These are phyloP conservation scores for Fomitopsis palustris DNA, from an alignment of 1,284 basidiomycete genomes.

Conservation along the genomic window DNA sequence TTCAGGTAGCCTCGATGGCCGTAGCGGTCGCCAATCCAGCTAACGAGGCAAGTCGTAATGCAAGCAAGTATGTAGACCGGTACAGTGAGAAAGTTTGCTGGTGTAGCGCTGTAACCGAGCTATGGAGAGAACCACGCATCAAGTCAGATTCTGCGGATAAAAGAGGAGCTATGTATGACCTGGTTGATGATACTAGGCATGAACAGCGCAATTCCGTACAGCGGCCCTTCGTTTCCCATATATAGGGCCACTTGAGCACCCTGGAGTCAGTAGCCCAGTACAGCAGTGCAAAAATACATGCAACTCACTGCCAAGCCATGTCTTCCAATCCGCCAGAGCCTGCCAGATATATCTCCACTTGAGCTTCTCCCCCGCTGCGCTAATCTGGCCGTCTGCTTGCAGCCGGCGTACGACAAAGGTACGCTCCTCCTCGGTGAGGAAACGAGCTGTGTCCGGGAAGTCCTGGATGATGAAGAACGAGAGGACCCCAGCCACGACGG, in stretches of 20 bases:
- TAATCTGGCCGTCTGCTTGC: slow-evolving; percentile 67
- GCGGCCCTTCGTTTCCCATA: slow-evolving; percentile 53
- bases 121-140: slow-evolving; percentile 22
- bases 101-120: slow-evolving; percentile 63
- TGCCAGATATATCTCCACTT: slow-evolving; percentile 57
- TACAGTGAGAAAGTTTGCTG: slow-evolving; percentile 69
- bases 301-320: slow-evolving; percentile 57
- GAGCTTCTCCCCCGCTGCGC: slow-evolving; percentile 66
- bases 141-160: background rate
- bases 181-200: slow-evolving; percentile 69
- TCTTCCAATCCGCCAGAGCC: slow-evolving; percentile 70
- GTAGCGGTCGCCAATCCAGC: slow-evolving; percentile 57
- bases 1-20: slow-evolving; percentile 60
- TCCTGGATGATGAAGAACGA: slow-evolving; percentile 80
- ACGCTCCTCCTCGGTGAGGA: slow-evolving; percentile 67
- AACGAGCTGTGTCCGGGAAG: slow-evolving; percentile 78
- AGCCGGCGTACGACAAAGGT: slow-evolving; percentile 68
- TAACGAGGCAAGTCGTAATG: slow-evolving; percentile 59
- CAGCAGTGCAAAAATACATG: background rate
- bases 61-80: slow-evolving; percentile 69
- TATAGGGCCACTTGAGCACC: slow-evolving; percentile 47
- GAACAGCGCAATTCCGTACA: slow-evolving; percentile 73
- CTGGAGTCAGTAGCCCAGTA: background rate
- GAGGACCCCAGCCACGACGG: slow-evolving; percentile 56
- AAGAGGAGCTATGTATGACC: slow-evolving; percentile 30